Evolutionary conservation across 768 basidiomycete genomes (phyloP), one percentile per base, ranked within the genome.

Genomic region (Lenzites betulinus): DNA sequence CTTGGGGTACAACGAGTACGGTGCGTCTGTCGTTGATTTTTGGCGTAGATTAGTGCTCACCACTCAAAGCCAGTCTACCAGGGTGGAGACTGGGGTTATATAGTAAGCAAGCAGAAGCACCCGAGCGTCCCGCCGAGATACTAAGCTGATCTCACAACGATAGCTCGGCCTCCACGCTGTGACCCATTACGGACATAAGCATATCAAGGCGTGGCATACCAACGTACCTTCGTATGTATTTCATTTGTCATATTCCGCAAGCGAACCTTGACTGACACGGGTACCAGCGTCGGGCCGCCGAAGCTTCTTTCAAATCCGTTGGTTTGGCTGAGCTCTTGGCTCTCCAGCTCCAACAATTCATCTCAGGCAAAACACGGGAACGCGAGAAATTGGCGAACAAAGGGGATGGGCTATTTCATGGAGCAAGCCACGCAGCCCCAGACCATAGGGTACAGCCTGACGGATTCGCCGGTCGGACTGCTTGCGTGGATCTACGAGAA

Each of bases 401-500:
- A 41, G 18, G 77, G 76, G 4, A 6, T 3, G 0, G 79, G 76
- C 15, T 80, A 80, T 53, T 36, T 50, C 2, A 8, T 3, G 0
- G 58, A 68, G 48, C 79, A 80, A 23, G 38, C 60, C 7, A 73
- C 72, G 3, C 63, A 67, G 26, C 74, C 75, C 0, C 75, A 76
- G 58, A 76, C 74, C 0, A 44, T 76, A 1, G 84, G 82, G 0
- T 87, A 87, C 63, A 62, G 73, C 12, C 71, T 87, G 3, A 73
- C 81, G 0, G 86, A 87, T 63, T 86, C 84, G 8, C 86, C 86
- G 9, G 77, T 76, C 7, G 86, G 82, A 0, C 64, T 76, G 2
- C 66, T 76, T 7, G 73, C 73, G 2, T 76, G 75, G 75, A 71
- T 76, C n/a, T 76, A 76, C 52, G 73, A 75, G 66, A 74, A 75